Base-by-base conservation (phyloP, 345 rosid species). In the Iberis pinnata region DNA sequence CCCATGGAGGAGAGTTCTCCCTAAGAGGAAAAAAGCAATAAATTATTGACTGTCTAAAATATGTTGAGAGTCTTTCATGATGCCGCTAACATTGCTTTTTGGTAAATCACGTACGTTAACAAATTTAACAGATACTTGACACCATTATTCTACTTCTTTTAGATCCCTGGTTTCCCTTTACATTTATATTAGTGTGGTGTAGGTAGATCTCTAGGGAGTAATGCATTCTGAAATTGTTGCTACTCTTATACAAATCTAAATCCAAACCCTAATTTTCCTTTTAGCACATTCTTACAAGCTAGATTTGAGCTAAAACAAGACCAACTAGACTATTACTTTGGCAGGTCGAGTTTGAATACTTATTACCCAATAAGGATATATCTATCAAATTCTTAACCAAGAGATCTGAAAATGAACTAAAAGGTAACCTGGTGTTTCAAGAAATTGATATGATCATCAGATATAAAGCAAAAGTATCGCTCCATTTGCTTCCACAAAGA, bases 401-500 rank as follows among this genome's bases (percentile, higher is more conserved):
- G 22, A 35, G 27, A 58, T 27, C 31, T 9, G 43, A 52, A n/a
- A 31, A 26, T 18, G 33, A 61, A 48, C n/a, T 29, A 38, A 56
- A 49, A 51, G 10, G 53, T 35, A 63, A 79, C 98, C 96, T 78
- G 88, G 65, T 80, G 80, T 68, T 82, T 79, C 72, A 90, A 58
- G 70, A 71, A 73, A 61, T 65, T 64, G 63, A 88, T 70, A 67
- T 81, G 88, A 53, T 61, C 70, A 53, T 92, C 85, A 60, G 88
- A 75, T 73, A 88, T 52, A 55, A 70, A 70, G 62, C 89, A 73
- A 66, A 88, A 80, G 58, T 71, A 71, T 22, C 69, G 77, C 61
- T 92, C 95, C 83, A 83, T 80, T 65, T 78, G 84, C 81, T 73
- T 80, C 96, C 96, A 92, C 57, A 85, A 83, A 49, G 78, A 53